A percentile compares a stretch with the other conserved stretches of the same genome.
Evolutionary conservation across 176 grass and related monocot genomes (phyloP).

Genomic region (Saccharum spontaneum): DNA sequence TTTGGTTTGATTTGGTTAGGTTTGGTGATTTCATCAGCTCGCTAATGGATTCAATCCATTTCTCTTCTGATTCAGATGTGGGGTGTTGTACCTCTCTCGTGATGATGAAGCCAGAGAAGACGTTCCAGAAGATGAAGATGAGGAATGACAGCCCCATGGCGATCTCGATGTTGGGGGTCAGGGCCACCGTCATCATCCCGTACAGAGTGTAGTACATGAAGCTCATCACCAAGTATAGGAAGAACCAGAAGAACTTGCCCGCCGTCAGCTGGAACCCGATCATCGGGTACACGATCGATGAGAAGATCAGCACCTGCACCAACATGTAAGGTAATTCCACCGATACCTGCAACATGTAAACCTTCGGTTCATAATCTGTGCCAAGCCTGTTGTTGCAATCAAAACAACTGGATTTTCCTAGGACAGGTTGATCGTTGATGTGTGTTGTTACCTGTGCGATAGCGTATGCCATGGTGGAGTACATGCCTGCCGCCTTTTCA

Average conservation of each 20-base stretch:
- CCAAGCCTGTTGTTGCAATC: not conserved
- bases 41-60: not conserved
- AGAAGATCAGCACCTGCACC: constrained; percentile 54
- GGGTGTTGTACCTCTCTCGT: constrained; percentile 46
- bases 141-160: constrained; percentile 63
- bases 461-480: constrained; percentile 60
- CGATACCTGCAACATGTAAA: constrained; percentile 40
- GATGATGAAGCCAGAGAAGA: constrained; percentile 74
- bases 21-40: not conserved
- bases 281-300: constrained; percentile 64
- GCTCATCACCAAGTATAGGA: constrained; percentile 61
- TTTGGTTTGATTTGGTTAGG: constrained; percentile 32
- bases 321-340: constrained; percentile 70
- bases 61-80: not conserved
- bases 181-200: constrained; percentile 78
- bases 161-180: constrained; percentile 76
- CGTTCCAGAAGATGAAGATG: constrained; percentile 74
- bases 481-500: constrained; percentile 78
- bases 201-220: constrained; percentile 72
- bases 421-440: not conserved
- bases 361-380: not conserved
- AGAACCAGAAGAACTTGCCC: constrained; percentile 64
- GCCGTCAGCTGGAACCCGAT: constrained; percentile 55
- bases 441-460: constrained; percentile 58
- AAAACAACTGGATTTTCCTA: not conserved